Base-by-base conservation (phyloP, 345 rosid genomes). In the Populus pruinosa region DNA sequence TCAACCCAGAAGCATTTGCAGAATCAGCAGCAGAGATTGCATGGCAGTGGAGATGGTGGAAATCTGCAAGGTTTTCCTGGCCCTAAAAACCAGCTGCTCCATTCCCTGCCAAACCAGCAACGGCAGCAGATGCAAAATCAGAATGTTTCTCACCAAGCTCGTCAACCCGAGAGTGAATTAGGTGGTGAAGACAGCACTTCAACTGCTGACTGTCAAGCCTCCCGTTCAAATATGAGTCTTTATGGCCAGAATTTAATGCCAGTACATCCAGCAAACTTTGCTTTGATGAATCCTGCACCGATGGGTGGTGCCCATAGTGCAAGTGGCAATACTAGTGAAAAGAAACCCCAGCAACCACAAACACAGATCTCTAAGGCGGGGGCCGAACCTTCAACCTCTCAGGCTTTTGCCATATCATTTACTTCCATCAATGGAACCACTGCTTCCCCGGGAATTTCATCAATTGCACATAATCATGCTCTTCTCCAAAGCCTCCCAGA, bases 351-450 rank as follows among this genome's bases (percentile, higher is more conserved):
- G 82, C 86, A 78, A 67, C 75, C 61, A 6, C 80, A 77, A 33
- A 85, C 87, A 59, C 96, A 89, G 75, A 82, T 82, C 53, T 77
- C 93, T 6, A 94, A 87, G 79, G 81, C 90, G 53, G 94, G 93
- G 43, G 80, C 79, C 55, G 99, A 96, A 64, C 76, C 91, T 20
- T 78, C 87, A 9, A 80, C 81, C 2, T 85, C 97, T 66, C 98
- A 86, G 83, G 87, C 97, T 76, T 92, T 91, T 88, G 94, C 98
- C 35, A 87, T 96, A 97, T 89, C 99, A n/a, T 91, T 91, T 85
- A 84, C 92, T 25, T 81, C 98, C 33, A 82, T 90, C 41, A 91
- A 84, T 80, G 94, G 97, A 71, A 82, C 90, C 31, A 80, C 80
- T 18, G 16, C 86, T 69, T 77, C 88, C 78, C 86, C 89, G 35